These are phyloP conservation scores for Fusarium siculi DNA, from an alignment of 2,329 filamentous ascomycete species.

Conservation along the genomic window DNA sequence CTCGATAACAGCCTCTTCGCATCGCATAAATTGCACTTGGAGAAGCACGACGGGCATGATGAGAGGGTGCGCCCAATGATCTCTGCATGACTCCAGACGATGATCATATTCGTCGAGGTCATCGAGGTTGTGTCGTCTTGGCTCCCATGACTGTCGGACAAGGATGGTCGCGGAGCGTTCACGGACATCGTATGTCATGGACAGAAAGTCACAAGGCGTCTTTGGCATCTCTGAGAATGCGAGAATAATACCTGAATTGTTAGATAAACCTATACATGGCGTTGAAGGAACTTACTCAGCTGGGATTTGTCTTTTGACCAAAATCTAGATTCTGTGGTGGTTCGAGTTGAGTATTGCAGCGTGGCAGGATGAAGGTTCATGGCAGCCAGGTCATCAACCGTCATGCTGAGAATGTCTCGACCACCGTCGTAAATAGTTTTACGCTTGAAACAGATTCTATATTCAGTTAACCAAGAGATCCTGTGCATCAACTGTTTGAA, in stretches of 20 bases:
- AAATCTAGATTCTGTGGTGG: constrained; percentile 54
- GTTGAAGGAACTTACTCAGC: constrained; percentile 42
- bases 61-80: constrained; percentile 59
- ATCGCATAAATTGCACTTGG: constrained; percentile 58
- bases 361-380: constrained; percentile 54
- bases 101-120: constrained; percentile 59
- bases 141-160: constrained; percentile 57
- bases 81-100: constrained; percentile 56
- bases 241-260: constrained; percentile 52
- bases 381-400: constrained; percentile 48
- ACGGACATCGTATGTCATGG: constrained; percentile 56
- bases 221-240: constrained; percentile 57
- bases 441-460: constrained; percentile 52
- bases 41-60: constrained; percentile 58
- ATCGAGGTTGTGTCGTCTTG: constrained; percentile 53
- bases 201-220: constrained; percentile 59
- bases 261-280: neutral
- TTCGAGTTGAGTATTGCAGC: constrained; percentile 52
- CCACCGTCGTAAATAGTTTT: constrained; percentile 46
- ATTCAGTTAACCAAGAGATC: neutral
- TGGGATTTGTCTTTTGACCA: constrained; percentile 53
- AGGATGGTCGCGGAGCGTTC: constrained; percentile 54
- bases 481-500: neutral
- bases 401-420: constrained; percentile 52
- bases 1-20: constrained; percentile 56